These are phyloP conservation scores for Fusarium tuaranense DNA, from an alignment of 2,329 filamentous ascomycete species.

Conservation along the genomic window DNA sequence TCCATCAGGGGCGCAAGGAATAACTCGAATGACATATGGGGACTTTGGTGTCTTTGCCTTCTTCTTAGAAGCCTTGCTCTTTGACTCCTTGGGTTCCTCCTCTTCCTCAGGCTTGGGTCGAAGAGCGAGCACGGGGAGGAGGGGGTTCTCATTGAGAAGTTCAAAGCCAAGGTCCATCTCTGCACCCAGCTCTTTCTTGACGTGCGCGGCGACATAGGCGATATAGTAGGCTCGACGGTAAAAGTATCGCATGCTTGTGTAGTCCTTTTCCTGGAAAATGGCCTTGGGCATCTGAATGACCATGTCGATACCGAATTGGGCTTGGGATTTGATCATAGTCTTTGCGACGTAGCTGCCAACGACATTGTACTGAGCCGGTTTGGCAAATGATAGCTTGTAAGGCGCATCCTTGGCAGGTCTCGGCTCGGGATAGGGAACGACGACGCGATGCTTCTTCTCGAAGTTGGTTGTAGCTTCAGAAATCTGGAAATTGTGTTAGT, in stretches of 20 bases:
- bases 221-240: conserved; percentile 95
- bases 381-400: conserved; percentile 84
- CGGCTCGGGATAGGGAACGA: conserved; percentile 88
- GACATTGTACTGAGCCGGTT: conserved; percentile 84
- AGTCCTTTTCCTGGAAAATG: conserved; percentile 94
- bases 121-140: conserved; percentile 76
- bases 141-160: conserved; percentile 76
- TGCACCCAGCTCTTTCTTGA: conserved; percentile 69
- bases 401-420: conserved; percentile 79
- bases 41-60: conserved; percentile 45
- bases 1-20: conserved; percentile 77
- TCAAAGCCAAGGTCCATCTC: conserved; percentile 72
- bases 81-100: conserved; percentile 21
- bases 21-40: conserved; percentile 76
- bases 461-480: conserved; percentile 74
- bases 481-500: conserved; percentile 63
- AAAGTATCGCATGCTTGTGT: conserved; percentile 91
- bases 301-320: conserved; percentile 77
- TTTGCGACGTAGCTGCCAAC: conserved; percentile 87
- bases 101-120: conserved; percentile 48
- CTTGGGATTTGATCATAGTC: conserved; percentile 76
- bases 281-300: conserved; percentile 84
- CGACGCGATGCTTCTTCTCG: conserved; percentile 74
- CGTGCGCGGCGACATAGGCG: conserved; percentile 79
- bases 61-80: conserved; percentile 39